phyloP scores from a whole-genome alignment of 2,329 filamentous ascomycete genomes.

The Berkeleyomyces rouxiae region DNA sequence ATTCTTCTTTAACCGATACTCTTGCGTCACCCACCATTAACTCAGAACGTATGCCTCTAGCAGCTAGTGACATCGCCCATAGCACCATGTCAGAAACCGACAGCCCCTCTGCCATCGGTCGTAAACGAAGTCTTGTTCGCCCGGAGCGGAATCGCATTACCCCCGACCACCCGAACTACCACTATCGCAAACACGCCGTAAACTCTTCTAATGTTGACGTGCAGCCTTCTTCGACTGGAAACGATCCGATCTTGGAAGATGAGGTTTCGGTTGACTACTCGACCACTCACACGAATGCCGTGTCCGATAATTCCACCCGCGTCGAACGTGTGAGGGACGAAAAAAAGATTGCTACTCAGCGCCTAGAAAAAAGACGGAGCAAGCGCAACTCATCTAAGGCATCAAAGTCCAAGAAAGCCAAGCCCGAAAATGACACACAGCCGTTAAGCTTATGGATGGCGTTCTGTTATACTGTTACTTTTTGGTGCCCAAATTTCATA shows the following conservation, averaged over 20 bases:
- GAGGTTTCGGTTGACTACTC: constrained; percentile 45
- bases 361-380: constrained; percentile 19
- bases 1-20: constrained; percentile 42
- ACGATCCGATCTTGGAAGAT: constrained; percentile 74
- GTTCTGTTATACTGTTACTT: constrained; percentile 86
- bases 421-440: constrained; percentile 44
- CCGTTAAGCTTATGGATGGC: constrained; percentile 87
- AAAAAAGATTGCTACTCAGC: constrained; percentile 19
- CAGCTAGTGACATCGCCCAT: constrained; percentile 25
- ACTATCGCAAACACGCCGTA: constrained; percentile 88
- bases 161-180: constrained; percentile 79
- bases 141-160: constrained; percentile 79
- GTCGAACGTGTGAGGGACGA: constrained; percentile 22
- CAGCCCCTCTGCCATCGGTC: constrained; percentile 27
- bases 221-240: constrained; percentile 78
- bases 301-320: constrained; percentile 29
- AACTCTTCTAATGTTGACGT: constrained; percentile 86
- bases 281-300: constrained; percentile 28
- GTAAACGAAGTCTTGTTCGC: constrained; percentile 77
- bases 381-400: constrained; percentile 25
- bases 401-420: constrained; percentile 40
- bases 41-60: constrained; percentile 40
- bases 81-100: constrained; percentile 14
- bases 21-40: constrained; percentile 36
- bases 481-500: constrained; percentile 80